These are phyloP conservation scores for Camelina hispida DNA, from an alignment of 345 rosid genomes.

Conservation along the genomic window DNA sequence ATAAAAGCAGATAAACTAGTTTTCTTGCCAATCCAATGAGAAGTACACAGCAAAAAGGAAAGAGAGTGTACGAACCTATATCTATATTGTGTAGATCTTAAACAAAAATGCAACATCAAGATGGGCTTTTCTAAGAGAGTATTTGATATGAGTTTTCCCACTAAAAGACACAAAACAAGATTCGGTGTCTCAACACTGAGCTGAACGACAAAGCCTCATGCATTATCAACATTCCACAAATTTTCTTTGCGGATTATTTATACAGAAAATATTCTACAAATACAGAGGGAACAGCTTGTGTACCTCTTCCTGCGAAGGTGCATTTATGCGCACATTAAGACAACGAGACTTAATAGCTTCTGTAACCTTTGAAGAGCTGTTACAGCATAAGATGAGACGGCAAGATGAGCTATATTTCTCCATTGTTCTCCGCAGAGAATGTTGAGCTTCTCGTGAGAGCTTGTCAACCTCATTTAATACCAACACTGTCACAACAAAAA, in stretches of 20 bases:
- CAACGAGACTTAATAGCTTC: slow-evolving; percentile 99
- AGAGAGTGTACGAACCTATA: not conserved
- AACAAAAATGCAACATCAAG: not conserved
- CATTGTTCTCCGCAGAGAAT: slow-evolving; percentile 98
- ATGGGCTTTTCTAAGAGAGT: not conserved
- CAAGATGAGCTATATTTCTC: slow-evolving; percentile 95
- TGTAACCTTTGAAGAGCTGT: slow-evolving; percentile 93
- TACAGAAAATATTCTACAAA: not conserved
- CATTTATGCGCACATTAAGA: slow-evolving; percentile 81
- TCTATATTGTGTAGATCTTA: not conserved
- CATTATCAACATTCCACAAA: slow-evolving; percentile 4
- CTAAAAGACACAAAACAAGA: slow-evolving; percentile 4
- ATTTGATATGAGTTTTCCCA: slow-evolving; percentile 1
- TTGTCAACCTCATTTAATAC: slow-evolving; percentile 99
- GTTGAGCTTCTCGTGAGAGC: slow-evolving; percentile 99
- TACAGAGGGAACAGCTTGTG: slow-evolving; percentile 2
- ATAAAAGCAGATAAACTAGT: slow-evolving; percentile 2
- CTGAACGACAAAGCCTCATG: not conserved
- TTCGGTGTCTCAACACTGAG: not conserved
- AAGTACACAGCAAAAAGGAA: not conserved
- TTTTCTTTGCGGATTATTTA: not conserved
- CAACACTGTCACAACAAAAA: slow-evolving; percentile 57
- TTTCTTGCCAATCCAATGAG: slow-evolving; percentile 12
- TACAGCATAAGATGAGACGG: slow-evolving; percentile 89
- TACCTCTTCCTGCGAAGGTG: slow-evolving; percentile 95